Base-by-base conservation (phyloP, 1,284 basidiomycete species). In the Laetiporus sulphureus region DNA sequence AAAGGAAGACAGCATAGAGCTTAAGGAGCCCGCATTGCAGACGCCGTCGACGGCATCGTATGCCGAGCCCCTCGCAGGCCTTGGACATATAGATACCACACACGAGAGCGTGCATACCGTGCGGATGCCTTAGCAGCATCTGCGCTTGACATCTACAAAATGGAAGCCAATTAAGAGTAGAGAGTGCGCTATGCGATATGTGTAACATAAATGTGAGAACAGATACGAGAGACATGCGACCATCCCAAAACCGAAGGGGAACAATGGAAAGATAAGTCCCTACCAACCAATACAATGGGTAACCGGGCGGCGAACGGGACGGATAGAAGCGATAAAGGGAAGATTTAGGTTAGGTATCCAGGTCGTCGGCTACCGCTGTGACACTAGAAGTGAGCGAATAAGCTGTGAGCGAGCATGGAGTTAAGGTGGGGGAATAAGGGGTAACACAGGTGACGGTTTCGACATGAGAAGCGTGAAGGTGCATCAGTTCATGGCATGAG, bases 121-220 rank as follows among this genome's bases (percentile, higher is more conserved):
- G 18, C n/a, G 36, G 16, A 10, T 22, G 19, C 5, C 8, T 24
- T 11, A 7, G 15, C 12, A 31, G 23, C 30, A 32, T 25, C n/a
- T 31, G 23, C 4, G 11, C 21, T 38, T 32, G 16, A 25, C 29
- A 40, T 44, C 38, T 23, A 36, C 21, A 31, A 32, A 32, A 23
- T 22, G 32, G 20, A 23, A n/a, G n/a, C n/a, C 34, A 31, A 45
- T 41, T 40, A 41, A 36, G 21, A 39, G 37, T 40, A 45, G 44
- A 40, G 38, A 39, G 36, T 30, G 39, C 21, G 38, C 27, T 45
- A 45, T 45, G 32, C 34, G 42, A 15, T 38, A 33, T 19, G 30
- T 41, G 32, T 44, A 44, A 32, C 35, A 38, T 44, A 44, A 39
- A 44, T 44, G 36, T 18, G 15, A 34, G 30, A 18, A 32, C 31